A percentile compares a stretch with the other conserved stretches of the same genome.
Evolutionary conservation across 345 rosid genomes (phyloP).

Genomic region (Populus simonii): DNA sequence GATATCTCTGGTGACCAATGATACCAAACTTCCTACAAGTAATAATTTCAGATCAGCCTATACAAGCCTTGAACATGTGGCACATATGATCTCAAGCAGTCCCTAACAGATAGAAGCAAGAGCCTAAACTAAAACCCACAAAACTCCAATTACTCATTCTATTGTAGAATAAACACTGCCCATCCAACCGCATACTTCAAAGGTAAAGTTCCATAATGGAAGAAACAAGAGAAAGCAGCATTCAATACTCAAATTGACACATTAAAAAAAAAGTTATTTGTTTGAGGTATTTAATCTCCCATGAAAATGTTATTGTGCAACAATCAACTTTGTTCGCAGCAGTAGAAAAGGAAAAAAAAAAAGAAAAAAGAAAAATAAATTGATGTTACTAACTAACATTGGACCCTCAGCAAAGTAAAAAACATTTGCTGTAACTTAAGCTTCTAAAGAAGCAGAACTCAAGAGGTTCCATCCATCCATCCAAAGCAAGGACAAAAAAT

Average conservation of each 20-base stretch:
- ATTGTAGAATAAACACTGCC: neutral
- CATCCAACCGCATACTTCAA: neutral
- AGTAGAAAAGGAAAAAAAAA: neutral
- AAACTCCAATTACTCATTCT: neutral
- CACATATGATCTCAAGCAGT: neutral
- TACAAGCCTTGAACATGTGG: neutral
- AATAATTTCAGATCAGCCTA: neutral
- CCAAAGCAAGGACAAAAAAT: neutral
- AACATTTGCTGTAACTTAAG: constrained; percentile 6
- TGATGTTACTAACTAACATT: neutral
- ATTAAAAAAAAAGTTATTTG: too few relatives aligned
- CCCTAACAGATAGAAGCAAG: neutral
- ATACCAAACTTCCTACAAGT: neutral
- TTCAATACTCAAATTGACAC: neutral
- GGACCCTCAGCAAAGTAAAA: constrained; percentile 12
- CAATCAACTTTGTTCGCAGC: neutral
- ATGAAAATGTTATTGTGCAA: neutral
- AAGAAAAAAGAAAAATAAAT: neutral
- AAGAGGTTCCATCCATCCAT: too few relatives aligned
- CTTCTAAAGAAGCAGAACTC: neutral
- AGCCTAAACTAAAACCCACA: neutral
- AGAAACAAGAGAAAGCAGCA: neutral
- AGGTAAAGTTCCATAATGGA: neutral
- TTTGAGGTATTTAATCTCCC: too few relatives aligned
- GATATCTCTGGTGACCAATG: neutral